Percentiles rank a stretch among this genome's conserved stretches.
These are phyloP conservation scores for Akanthomyces lecanii DNA, from an alignment of 2,329 filamentous ascomycete species.

Conservation along the genomic window DNA sequence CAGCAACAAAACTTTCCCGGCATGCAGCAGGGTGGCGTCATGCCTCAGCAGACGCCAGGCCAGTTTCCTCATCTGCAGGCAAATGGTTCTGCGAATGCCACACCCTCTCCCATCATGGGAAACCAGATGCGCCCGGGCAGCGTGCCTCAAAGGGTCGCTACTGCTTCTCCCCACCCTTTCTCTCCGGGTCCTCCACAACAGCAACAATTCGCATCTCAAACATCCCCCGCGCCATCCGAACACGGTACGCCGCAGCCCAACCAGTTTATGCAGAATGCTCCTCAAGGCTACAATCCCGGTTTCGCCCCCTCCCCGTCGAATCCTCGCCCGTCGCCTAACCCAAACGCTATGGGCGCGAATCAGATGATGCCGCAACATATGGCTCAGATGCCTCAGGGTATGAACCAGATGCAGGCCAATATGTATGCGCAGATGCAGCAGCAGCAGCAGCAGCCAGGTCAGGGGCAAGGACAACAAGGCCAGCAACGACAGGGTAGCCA, in stretches of 20 bases:
- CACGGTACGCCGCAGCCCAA: slow-evolving; percentile 72
- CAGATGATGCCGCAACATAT: slow-evolving; percentile 56
- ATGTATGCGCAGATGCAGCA: slow-evolving; percentile 41
- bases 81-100: slow-evolving; percentile 76
- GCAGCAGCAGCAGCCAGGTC: slow-evolving; percentile 60
- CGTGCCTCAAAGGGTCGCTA: slow-evolving; percentile 77
- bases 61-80: slow-evolving; percentile 81
- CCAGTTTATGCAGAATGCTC: slow-evolving; percentile 61
- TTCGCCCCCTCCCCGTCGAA: slow-evolving; percentile 56
- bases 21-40: slow-evolving; percentile 62
- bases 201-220: slow-evolving; percentile 67
- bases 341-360: slow-evolving; percentile 46
- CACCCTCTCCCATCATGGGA: slow-evolving; percentile 87
- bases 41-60: slow-evolving; percentile 56
- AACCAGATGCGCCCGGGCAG: slow-evolving; percentile 70
- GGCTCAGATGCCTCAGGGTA: slow-evolving; percentile 38
- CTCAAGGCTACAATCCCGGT: slow-evolving; percentile 54
- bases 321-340: slow-evolving; percentile 50
- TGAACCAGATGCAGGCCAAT: slow-evolving; percentile 31
- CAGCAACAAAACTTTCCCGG: slow-evolving; percentile 70
- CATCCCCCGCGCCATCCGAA: slow-evolving; percentile 73
- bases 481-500: slow-evolving; percentile 30
- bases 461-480: slow-evolving; percentile 49
- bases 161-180: slow-evolving; percentile 88
- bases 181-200: slow-evolving; percentile 61